Evolutionary conservation across 306 rosid species (phyloP), one percentile per base, ranked within the genome.

Genomic region (Corylus avellana): DNA sequence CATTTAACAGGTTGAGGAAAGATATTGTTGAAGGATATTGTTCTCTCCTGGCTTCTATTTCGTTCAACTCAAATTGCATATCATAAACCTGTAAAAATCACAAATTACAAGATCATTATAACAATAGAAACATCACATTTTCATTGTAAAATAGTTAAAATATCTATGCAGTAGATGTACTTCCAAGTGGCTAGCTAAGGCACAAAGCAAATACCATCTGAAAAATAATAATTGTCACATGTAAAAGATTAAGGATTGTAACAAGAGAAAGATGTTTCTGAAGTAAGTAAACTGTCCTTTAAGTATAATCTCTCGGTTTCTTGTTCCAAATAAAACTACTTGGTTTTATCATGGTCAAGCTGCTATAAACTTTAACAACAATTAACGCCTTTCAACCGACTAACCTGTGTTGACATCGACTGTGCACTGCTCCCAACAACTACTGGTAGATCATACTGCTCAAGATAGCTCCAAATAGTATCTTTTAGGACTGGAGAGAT

Each of bases 11-110:
- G 83, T 90, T 95, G 75, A 95, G 91, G 90, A 95, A 95, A 59
- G 98, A 95, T 85, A 95, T 80, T 54, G 96, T 95, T 22, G 98
- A 95, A 77, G 98, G 98, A 85, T 95, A 95, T 80, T 88, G 97
- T 74, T 95, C 98, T 82, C 94, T 91, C 84, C 98, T 95, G 48
- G 98, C 96, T 85, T 95, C 98, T 68, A 95, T 91, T 83, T 92
- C 98, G 39, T 95, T 95, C 78, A 95, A 82, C 87, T 95, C 98
- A 70, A 87, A 95, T 85, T 92, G 98, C 97, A 95, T 92, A 82
- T 95, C 98, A 90, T 92, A 95, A 79, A 95, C 90, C 98, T 95
- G 97, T 35, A 81, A 86, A 48, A 85, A 50, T 78, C 55, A 74
- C 20, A 82, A 75, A 35, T 63, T 61, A 84, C 69, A 70, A 25